Percentiles rank a stretch among this genome's conserved stretches.
These are phyloP conservation scores for Chrysanthemum lavandulifolium DNA, from an alignment of 129 eudicot genomes.

Conservation along the genomic window DNA sequence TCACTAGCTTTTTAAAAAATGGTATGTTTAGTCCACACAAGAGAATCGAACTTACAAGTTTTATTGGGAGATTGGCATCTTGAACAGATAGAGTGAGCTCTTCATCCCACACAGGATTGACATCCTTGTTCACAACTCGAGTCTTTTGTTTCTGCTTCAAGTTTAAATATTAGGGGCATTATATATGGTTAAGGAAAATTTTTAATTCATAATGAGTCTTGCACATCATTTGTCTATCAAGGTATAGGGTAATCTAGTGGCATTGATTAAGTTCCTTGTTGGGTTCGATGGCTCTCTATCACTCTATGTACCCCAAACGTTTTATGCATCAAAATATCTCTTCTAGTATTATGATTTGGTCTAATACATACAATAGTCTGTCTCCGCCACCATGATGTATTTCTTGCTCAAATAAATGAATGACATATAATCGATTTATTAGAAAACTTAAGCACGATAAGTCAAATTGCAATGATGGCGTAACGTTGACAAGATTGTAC, in stretches of 20 bases:
- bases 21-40: no score
- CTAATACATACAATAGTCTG: no score
- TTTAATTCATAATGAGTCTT: neutral
- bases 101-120: constrained; percentile 85
- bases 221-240: no score
- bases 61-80: constrained; percentile 51
- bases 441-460: neutral
- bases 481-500: neutral
- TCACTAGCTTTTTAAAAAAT: neutral
- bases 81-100: constrained; percentile 67
- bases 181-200: neutral
- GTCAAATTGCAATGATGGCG: neutral
- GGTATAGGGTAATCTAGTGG: no score
- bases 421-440: no score
- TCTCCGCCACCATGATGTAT: no score
- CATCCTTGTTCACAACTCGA: constrained; percentile 57
- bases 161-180: neutral
- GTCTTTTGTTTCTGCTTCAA: constrained; percentile 70
- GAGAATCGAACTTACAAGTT: constrained; percentile 42
- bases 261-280: no score
- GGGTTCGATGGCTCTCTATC: no score
- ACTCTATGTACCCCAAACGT: no score
- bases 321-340: no score
- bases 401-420: no score
- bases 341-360: no score